Evolutionary conservation across 148 eudicot genomes (phyloP).

Genomic region (Pouteria glomerata): DNA sequence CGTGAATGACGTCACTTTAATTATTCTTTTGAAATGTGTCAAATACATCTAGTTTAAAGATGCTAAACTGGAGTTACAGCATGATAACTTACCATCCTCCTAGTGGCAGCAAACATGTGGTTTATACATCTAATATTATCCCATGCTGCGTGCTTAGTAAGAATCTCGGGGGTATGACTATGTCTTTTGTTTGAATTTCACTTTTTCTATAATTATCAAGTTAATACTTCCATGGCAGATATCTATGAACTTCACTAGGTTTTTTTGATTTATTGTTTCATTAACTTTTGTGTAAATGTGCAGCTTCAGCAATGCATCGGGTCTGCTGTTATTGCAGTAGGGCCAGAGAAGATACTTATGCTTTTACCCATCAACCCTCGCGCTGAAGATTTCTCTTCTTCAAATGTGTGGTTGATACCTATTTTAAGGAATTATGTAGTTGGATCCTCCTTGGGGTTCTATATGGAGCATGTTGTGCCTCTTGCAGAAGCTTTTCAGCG

Average conservation of each 20-base stretch:
- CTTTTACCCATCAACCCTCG: slow-evolving; percentile 58
- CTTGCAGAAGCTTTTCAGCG: slow-evolving; percentile 56
- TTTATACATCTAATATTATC: not conserved
- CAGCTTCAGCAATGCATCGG: slow-evolving; percentile 85
- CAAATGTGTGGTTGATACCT: slow-evolving; percentile 80
- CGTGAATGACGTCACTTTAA: too few species aligned
- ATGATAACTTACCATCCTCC: not conserved
- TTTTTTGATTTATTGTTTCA: not conserved
- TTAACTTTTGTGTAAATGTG: slow-evolving; percentile 14
- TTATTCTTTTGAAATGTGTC: too few species aligned
- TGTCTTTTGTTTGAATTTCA: not conserved
- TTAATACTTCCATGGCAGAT: not conserved
- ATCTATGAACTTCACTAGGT: not conserved
- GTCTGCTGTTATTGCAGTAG: slow-evolving; percentile 74
- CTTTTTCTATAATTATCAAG: not conserved
- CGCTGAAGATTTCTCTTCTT: slow-evolving; percentile 42
- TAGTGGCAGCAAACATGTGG: not conserved
- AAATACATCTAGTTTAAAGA: not conserved
- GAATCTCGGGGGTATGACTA: not conserved
- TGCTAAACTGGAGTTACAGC: not conserved
- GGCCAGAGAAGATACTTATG: slow-evolving; percentile 66
- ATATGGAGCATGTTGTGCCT: slow-evolving; percentile 71
- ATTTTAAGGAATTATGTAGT: slow-evolving; percentile 50
- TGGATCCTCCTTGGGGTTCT: slow-evolving; percentile 69
- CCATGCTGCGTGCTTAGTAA: not conserved